These are phyloP conservation scores for Viola odorata DNA, from an alignment of 345 rosid species.

Conservation along the genomic window DNA sequence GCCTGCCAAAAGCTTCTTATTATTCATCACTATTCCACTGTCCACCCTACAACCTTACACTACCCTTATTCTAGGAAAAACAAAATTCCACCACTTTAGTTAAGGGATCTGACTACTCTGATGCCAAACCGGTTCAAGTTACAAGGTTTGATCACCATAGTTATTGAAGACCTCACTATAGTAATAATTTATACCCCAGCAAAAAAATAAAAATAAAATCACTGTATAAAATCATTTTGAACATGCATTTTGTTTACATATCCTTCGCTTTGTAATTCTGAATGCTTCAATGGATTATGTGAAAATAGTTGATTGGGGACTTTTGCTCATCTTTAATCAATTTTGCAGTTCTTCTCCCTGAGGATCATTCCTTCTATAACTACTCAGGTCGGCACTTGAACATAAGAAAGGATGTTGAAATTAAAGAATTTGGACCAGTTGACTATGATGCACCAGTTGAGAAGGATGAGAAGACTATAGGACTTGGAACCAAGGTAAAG, in stretches of 20 bases:
- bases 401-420: conserved; percentile 54
- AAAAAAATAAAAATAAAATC: not conserved
- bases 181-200: no score
- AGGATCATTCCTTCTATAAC: conserved; percentile 20
- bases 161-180: no score
- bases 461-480: conserved; percentile 59
- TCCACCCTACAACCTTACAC: no score
- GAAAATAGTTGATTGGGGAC: conserved; percentile 7
- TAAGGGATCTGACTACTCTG: no score
- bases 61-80: no score
- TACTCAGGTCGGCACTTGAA: conserved; percentile 69
- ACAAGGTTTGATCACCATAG: no score
- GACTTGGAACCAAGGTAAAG: conserved; percentile 69
- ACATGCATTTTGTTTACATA: no score
- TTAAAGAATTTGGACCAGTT: conserved; percentile 68
- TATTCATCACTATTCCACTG: no score
- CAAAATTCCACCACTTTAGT: no score
- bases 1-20: not conserved
- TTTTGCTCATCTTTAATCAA: conserved; percentile 4
- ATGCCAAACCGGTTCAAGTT: no score
- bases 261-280: no score
- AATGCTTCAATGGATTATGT: not conserved
- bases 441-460: conserved; percentile 83
- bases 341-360: conserved; percentile 15
- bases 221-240: not conserved